Base-by-base conservation (phyloP, 805 yeast species). In the Suhomyces prunicola region DNA sequence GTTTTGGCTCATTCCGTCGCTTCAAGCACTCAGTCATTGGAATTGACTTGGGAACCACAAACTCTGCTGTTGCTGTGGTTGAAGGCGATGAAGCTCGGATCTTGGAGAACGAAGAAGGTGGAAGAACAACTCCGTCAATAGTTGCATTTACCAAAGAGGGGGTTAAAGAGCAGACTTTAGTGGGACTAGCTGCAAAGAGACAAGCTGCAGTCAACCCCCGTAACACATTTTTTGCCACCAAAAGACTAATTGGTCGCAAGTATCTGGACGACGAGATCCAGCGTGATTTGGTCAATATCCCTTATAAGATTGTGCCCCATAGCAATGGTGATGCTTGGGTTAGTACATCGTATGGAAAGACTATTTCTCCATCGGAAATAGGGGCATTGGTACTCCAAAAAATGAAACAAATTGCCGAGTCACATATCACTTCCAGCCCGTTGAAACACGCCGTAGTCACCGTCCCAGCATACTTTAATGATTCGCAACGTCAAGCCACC, bases 381-480 rank as follows among this genome's bases (percentile, higher is more conserved):
- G 85, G 91, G 59, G 87, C 90, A 24, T 74, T 77, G 44, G 79
- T 87, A 36, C 73, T 87, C 57, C 74, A 78, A 56, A 83, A 85
- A 66, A 83, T 87, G 88, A 85, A 79, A 68, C 78, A 74, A 56
- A 76, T 83, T 44, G 91, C 93, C 17, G 86, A 84, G 65, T 68
- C 78, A 15, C 83, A 83, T 63, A 48, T 57, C 44, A 7, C 29
- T 12, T 15, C 40, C 9, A 47, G 33, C 2, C 60, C 75, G 22
- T 79, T 86, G 17, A 79, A 80, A 54, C 86, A 85, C 60, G 94
- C 94, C 4, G 94, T 88, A 33, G 86, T 88, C 47, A 88, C 96
- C 0, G 94, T 88, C 4, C 94, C 94, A 15, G 93, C 93, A 6
- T 88, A 88, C 66, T 88, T 88, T 73, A 87, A 87, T 69, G 93